Evolutionary conservation across 768 basidiomycete genomes (phyloP).

Genomic region (Panaeolus cyanescens): DNA sequence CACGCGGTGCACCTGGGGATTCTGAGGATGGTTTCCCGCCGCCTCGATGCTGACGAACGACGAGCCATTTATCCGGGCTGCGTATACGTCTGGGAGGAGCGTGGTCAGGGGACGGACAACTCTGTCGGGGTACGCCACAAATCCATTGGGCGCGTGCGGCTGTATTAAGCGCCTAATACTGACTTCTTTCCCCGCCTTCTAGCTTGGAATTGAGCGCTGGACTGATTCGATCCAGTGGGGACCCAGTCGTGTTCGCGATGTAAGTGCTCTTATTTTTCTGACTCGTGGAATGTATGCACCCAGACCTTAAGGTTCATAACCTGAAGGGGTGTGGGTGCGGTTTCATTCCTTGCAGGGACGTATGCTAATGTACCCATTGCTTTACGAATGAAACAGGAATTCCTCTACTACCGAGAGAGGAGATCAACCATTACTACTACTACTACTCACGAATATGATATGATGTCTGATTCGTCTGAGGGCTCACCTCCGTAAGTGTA

Average conservation of each 20-base stretch:
- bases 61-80: conserved; percentile 69
- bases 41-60: conserved; percentile 77
- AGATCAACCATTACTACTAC: conserved; percentile 46
- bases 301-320: too few species aligned
- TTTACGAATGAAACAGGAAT: conserved; percentile 49
- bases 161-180: neutral
- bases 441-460: conserved; percentile 44
- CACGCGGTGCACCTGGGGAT: conserved; percentile 63
- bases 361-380: too few species aligned
- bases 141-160: neutral
- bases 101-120: conserved; percentile 65
- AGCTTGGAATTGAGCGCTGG: conserved; percentile 83
- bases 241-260: conserved; percentile 75
- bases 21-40: conserved; percentile 68
- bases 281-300: too few species aligned
- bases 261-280: conserved; percentile 32
- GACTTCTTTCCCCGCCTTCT: neutral
- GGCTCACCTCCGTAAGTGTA: neutral
- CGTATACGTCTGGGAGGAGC: conserved; percentile 85
- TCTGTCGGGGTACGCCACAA: conserved; percentile 48
- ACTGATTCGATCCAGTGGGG: conserved; percentile 83
- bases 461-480: conserved; percentile 43
- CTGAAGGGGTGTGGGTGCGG: too few species aligned
- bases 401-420: conserved; percentile 71
- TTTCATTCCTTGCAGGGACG: too few species aligned